Evolutionary conservation across 441 rosid species (phyloP), one percentile per base, ranked within the genome.

Genomic region (Biscutella auriculata): DNA sequence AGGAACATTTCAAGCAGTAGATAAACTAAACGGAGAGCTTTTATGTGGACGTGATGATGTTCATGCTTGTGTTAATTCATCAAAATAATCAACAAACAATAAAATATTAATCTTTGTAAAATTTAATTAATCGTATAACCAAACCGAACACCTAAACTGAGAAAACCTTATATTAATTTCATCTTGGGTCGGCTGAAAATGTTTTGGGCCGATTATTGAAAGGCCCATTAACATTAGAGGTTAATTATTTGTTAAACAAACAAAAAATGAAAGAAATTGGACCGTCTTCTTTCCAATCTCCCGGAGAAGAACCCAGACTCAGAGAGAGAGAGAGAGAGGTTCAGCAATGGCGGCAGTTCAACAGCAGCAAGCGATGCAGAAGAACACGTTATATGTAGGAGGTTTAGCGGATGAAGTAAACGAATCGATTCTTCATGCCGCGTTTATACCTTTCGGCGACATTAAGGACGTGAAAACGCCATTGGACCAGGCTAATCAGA

Each of bases 401-500:
- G 98, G 98, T 30, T 65, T 92, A 56, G 91, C 96, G 17, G 98
- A 92, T 66, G 98, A 88, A 69, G 98, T 85, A 9, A 92, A 88
- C 76, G 98, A 92, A 49, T 29, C 95, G 7, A 92, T 92, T 40
- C 88, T 92, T 6, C 96, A 92, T 68, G 78, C 98, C 0, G 82
- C 98, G 36, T 92, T 92, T 72, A 92, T 92, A 10, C 98, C 96
- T 0, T 86, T 92, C 69, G 98, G 96, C 8, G 95, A 92, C 70
- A 86, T 92, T 39, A 92, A 88, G 70, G 96, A 88, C 60, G 96
- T 92, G 34, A 92, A 92, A 74, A 88, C 95, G 16, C 98, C 96
- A 1, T 63, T 88, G 33, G 98, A 92, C 72, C 96, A 82, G 65
- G 96, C 98, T 13, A 92, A 95, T 10, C 96, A 92, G 78, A 92